A percentile compares a stretch with the other conserved stretches of the same genome.
phyloP scores from a whole-genome alignment of 2,329 filamentous ascomycete species.

The Pseudogymnoascus sp. region DNA sequence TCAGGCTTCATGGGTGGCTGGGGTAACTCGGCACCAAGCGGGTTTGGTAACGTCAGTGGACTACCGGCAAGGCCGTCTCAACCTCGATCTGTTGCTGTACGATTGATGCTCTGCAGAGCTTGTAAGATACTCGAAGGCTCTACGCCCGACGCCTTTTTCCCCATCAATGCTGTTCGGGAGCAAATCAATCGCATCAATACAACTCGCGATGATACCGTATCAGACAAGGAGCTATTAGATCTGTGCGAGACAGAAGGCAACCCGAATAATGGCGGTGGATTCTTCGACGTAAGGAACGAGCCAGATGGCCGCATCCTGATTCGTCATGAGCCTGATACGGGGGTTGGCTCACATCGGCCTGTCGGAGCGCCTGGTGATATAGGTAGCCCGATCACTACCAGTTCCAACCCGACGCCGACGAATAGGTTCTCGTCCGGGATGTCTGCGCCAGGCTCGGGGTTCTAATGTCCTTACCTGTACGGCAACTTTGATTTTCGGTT shows the following conservation, averaged over 20 bases:
- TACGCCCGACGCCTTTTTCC: conserved; percentile 58
- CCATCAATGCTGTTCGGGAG: conserved; percentile 58
- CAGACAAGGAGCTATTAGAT: conserved; percentile 64
- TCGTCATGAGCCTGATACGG: conserved; percentile 49
- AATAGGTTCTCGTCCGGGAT: conserved; percentile 4
- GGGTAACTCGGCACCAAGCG: conserved; percentile 30
- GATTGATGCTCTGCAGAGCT: conserved; percentile 67
- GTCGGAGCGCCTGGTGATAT: conserved; percentile 60
- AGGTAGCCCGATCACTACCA: conserved; percentile 54
- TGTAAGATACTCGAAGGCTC: conserved; percentile 56
- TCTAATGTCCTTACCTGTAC: neutral
- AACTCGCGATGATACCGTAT: conserved; percentile 37
- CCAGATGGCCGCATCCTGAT: conserved; percentile 31
- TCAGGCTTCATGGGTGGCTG: conserved; percentile 23
- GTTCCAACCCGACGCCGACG: conserved; percentile 12
- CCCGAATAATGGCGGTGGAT: conserved; percentile 79
- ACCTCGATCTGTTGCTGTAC: conserved; percentile 61
- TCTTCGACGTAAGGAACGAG: conserved; percentile 51
- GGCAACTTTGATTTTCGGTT: conserved; percentile 7
- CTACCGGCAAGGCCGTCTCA: conserved; percentile 40
- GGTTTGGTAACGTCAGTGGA: conserved; percentile 41
- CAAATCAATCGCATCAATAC: conserved; percentile 55
- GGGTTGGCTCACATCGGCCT: conserved; percentile 30
- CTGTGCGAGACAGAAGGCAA: conserved; percentile 87
- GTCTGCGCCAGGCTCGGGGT: neutral